Conservation (phyloP, 202 grass and related monocot genomes). For the Elaeis oleifera region DNA sequence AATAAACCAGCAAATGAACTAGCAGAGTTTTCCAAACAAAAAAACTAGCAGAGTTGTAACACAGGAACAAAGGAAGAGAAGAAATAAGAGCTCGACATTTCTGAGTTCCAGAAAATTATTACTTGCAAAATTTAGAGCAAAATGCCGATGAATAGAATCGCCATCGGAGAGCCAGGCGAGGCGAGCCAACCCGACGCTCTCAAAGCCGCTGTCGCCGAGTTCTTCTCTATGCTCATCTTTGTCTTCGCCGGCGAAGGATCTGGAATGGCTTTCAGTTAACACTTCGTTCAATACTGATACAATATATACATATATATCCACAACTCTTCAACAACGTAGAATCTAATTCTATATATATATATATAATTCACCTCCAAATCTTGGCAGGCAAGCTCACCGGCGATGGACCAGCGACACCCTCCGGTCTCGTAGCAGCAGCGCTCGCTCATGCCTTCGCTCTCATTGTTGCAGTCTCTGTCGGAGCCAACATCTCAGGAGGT, state of each 20-base stretch:
- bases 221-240: conserved; percentile 91
- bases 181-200: conserved; percentile 46
- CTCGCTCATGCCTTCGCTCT: conserved; percentile 58
- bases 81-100: neutral
- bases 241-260: conserved; percentile 87
- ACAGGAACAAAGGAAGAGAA: neutral
- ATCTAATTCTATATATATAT: neutral
- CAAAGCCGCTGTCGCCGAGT: conserved; percentile 68
- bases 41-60: neutral
- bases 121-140: neutral
- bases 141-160: conserved; percentile 62
- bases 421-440: conserved; percentile 46
- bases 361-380: neutral
- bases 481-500: conserved; percentile 75
- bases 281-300: neutral
- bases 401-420: conserved; percentile 45
- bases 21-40: neutral
- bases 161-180: conserved; percentile 51
- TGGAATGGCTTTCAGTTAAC: conserved; percentile 86
- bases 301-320: no score
- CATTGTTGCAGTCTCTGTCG: conserved; percentile 54
- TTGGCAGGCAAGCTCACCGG: conserved; percentile 48
- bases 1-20: neutral
- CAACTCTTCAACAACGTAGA: neutral
- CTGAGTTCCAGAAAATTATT: no score